Evolutionary conservation across 2,329 filamentous ascomycete species (phyloP).

Genomic region (Fusarium sororula): DNA sequence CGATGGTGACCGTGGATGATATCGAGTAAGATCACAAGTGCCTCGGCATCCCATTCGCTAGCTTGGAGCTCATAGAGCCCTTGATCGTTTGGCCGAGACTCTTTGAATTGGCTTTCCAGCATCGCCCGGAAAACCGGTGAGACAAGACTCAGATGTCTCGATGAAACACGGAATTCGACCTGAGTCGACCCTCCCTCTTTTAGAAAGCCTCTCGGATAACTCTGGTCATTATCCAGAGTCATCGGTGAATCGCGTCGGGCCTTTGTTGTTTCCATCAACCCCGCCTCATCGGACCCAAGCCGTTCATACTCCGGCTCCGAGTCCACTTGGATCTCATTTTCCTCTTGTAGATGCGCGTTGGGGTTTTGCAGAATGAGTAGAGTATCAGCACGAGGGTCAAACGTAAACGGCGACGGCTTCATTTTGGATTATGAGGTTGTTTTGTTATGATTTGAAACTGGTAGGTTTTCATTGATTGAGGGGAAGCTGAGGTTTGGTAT

Average conservation of each 20-base stretch:
- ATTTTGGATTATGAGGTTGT: not conserved
- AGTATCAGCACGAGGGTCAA: conserved; percentile 19
- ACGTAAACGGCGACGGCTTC: conserved; percentile 14
- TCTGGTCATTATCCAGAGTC: conserved; percentile 11
- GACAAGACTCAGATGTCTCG: conserved; percentile 19
- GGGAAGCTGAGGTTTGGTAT: conserved; percentile 17
- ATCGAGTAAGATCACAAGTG: conserved; percentile 42
- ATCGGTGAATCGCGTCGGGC: conserved; percentile 14
- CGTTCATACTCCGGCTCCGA: conserved; percentile 19
- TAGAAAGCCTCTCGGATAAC: not conserved
- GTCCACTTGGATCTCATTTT: conserved; percentile 2
- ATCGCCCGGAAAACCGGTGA: conserved; percentile 29
- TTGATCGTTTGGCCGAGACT: not conserved
- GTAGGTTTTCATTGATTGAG: conserved; percentile 3
- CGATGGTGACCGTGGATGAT: conserved; percentile 43
- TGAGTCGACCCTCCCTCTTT: not conserved
- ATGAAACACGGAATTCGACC: conserved; percentile 20
- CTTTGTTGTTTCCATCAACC: not conserved
- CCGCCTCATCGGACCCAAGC: conserved; percentile 1
- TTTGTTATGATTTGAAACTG: not conserved
- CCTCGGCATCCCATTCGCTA: conserved; percentile 41
- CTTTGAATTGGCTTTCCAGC: conserved; percentile 18
- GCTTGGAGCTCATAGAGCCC: conserved; percentile 16
- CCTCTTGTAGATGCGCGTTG: not conserved
- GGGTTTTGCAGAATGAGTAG: conserved; percentile 13